phyloP scores from a whole-genome alignment of 306 rosid genomes.

The Abrus pulchellus region DNA sequence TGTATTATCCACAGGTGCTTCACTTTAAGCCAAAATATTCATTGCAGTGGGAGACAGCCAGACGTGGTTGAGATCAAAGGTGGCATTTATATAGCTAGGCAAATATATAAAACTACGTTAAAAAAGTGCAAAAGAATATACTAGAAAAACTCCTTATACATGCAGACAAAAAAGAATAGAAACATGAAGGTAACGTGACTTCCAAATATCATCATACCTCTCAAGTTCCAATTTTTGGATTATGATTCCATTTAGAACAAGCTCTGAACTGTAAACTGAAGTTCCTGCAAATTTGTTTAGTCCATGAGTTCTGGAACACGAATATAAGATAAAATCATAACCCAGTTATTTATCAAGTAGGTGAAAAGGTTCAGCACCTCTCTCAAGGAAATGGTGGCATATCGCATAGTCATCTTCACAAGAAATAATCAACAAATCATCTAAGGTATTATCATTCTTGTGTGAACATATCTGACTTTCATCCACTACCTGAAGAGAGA shows the following conservation, averaged over 20 bases:
- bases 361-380: conserved; percentile 49
- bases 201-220: conserved; percentile 45
- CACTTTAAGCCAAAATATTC: not conserved
- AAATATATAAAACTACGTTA: conserved; percentile 23
- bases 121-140: not conserved
- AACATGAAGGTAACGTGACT: conserved; percentile 26
- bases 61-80: conserved; percentile 27
- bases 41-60: conserved; percentile 12
- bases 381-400: conserved; percentile 53
- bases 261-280: conserved; percentile 58
- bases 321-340: not conserved
- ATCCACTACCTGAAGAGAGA: conserved; percentile 61
- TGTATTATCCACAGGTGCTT: not conserved
- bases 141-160: not conserved
- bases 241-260: conserved; percentile 64
- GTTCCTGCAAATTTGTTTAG: conserved; percentile 52
- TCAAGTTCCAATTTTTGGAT: conserved; percentile 54
- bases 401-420: conserved; percentile 61
- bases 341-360: conserved; percentile 3
- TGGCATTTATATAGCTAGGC: conserved; percentile 12
- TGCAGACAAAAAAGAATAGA: not conserved
- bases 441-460: conserved; percentile 43
- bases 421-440: conserved; percentile 63
- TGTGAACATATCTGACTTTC: conserved; percentile 43
- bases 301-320: not conserved